A percentile compares a stretch with the other conserved stretches of the same genome.
Evolutionary conservation across 2,329 filamentous ascomycete genomes (phyloP).

Genomic region (Fonsecaea erecta): DNA sequence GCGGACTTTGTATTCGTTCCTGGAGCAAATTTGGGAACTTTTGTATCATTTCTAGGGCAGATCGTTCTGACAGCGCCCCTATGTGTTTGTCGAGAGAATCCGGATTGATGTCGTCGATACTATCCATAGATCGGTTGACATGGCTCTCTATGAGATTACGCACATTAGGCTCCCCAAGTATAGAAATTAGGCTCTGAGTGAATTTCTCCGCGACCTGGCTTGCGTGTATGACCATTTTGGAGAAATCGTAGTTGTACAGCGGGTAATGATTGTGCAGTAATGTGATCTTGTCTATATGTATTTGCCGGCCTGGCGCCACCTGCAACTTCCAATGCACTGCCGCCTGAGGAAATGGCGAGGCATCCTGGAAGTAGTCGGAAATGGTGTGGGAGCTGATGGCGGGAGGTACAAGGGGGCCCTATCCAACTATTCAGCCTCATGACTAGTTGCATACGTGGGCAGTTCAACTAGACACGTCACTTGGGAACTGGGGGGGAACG

Average conservation of each 20-base stretch:
- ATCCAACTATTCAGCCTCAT: neutral
- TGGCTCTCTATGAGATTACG: neutral
- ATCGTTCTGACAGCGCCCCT: neutral
- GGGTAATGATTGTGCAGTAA: neutral
- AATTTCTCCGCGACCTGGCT: neutral
- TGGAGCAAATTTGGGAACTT: neutral
- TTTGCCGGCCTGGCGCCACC: neutral
- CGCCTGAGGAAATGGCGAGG: neutral
- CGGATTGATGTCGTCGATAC: neutral
- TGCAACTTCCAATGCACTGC: neutral
- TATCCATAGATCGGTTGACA: neutral
- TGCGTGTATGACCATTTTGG: neutral
- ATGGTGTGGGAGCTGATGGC: neutral
- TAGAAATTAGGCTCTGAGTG: neutral
- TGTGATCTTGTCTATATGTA: neutral
- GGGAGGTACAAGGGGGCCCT: neutral
- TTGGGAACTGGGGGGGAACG: neutral
- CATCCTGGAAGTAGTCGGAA: neutral
- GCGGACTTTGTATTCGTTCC: neutral
- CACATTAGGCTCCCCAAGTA: neutral
- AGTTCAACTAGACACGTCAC: neutral
- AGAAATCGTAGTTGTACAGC: neutral
- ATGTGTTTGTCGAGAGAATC: neutral
- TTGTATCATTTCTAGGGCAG: neutral
- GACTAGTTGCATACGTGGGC: conserved; percentile 4